phyloP scores from a whole-genome alignment of 768 basidiomycete genomes.

The Rhodosporidiobolus odoratus region DNA sequence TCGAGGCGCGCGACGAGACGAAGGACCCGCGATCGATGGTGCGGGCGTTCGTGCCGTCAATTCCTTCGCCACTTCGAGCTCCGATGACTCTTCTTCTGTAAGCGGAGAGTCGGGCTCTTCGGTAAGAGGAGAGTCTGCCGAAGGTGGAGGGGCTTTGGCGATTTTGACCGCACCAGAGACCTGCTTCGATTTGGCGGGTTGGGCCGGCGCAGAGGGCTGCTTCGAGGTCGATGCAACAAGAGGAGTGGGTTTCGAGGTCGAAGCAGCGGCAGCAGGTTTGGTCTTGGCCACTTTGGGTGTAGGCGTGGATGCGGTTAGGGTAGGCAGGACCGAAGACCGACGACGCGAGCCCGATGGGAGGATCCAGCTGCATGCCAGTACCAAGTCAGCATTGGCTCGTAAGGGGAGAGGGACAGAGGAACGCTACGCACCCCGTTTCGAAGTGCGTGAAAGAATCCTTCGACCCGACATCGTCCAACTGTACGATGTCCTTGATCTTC shows the following conservation, averaged over 20 bases:
- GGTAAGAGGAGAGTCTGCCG: too few relatives aligned
- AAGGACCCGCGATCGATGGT: too few relatives aligned
- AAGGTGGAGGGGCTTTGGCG: too few relatives aligned
- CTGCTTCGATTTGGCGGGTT: too few relatives aligned
- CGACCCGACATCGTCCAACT: neutral
- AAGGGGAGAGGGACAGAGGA: neutral
- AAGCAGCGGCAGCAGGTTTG: neutral
- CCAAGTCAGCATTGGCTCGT: too few relatives aligned
- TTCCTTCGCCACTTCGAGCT: too few relatives aligned
- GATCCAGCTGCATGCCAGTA: conserved; percentile 2
- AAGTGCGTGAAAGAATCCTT: conserved; percentile 13
- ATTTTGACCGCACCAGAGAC: too few relatives aligned
- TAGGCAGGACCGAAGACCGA: neutral
- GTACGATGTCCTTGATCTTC: neutral
- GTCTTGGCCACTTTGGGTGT: neutral
- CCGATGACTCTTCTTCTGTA: too few relatives aligned
- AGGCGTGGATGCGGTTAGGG: neutral
- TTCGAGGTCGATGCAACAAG: neutral
- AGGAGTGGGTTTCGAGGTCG: neutral
- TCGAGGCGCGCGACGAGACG: too few relatives aligned
- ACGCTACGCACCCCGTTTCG: conserved; percentile 15
- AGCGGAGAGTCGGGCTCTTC: too few relatives aligned
- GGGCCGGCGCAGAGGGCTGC: neutral
- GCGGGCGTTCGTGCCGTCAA: too few relatives aligned
- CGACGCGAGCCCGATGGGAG: conserved; percentile 21